Evolutionary conservation across 2,329 filamentous ascomycete genomes (phyloP).

Genomic region (Alternaria sp.): DNA sequence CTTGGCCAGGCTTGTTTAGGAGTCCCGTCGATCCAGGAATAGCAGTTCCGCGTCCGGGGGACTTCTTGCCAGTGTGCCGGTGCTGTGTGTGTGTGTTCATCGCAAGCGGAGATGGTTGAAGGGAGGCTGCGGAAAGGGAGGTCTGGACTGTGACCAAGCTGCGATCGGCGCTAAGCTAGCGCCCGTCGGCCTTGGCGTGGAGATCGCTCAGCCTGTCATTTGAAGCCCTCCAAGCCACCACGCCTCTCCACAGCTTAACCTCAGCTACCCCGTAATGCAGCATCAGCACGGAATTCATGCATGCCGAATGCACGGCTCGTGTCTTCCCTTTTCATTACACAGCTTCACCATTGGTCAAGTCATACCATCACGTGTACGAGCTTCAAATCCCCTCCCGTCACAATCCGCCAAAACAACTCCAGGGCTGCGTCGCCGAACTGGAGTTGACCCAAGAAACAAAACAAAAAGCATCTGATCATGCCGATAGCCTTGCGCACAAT

Average conservation of each 20-base stretch:
- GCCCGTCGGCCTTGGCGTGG: constrained; percentile 1
- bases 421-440: too few relatives aligned
- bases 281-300: background rate
- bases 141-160: constrained; percentile 7
- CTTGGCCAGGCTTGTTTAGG: background rate
- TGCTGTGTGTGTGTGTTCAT: background rate
- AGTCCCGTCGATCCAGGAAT: constrained; percentile 6
- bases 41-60: background rate
- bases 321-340: background rate
- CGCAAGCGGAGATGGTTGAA: background rate
- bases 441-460: background rate
- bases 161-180: constrained; percentile 6
- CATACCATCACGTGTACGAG: background rate
- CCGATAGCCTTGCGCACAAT: background rate
- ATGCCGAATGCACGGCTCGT: background rate
- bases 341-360: background rate
- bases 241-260: background rate
- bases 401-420: background rate
- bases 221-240: background rate
- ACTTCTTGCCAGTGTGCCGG: background rate
- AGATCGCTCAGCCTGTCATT: constrained; percentile 1
- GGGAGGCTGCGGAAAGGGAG: background rate
- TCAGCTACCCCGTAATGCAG: background rate
- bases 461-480: background rate
- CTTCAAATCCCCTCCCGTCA: background rate